Evolutionary conservation across 805 yeast species (phyloP).

Genomic region (Pichia deserticola): DNA sequence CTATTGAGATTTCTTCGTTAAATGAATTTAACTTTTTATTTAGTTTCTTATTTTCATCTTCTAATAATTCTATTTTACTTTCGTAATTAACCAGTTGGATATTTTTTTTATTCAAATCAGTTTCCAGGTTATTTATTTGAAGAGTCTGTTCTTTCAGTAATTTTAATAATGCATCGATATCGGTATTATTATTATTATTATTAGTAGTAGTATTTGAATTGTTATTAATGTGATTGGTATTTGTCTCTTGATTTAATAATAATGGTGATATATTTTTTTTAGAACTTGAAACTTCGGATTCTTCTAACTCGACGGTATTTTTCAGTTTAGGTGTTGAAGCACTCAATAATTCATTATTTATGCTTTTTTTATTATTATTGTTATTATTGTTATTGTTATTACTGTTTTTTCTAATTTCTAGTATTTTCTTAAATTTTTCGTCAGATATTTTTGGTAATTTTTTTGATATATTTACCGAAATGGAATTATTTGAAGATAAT

Average conservation of each 20-base stretch:
- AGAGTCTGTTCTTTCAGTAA: background rate
- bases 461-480: conserved; percentile 2
- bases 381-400: background rate
- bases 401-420: background rate
- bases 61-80: background rate
- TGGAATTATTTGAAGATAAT: background rate
- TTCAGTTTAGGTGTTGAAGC: conserved; percentile 5
- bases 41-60: background rate
- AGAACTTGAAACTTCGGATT: background rate
- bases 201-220: background rate
- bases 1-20: background rate
- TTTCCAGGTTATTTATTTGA: background rate
- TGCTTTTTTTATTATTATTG: no score
- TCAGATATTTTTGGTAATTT: conserved; percentile 6
- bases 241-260: no score
- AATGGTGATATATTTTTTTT: background rate
- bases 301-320: background rate
- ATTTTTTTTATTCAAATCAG: background rate
- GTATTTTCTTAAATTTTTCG: conserved; percentile 1
- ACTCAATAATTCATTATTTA: background rate
- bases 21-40: background rate
- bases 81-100: background rate
- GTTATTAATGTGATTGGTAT: background rate
- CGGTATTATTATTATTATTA: background rate
- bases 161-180: background rate